Base-by-base conservation (phyloP, 2,329 filamentous ascomycete species). In the Cordyceps javanica region DNA sequence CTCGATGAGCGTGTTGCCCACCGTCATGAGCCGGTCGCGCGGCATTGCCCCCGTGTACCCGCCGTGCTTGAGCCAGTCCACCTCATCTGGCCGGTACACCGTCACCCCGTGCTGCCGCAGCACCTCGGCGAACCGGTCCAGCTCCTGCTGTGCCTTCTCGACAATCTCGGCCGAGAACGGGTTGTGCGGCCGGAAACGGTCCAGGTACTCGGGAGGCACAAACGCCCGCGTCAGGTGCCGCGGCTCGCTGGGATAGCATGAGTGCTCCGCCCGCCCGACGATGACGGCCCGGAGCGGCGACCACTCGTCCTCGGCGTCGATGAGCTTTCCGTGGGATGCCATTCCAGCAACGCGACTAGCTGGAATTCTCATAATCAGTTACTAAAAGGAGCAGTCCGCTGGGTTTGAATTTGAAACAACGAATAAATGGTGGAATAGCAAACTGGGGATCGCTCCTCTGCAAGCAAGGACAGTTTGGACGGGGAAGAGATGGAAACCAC, bases 31-130 rank as follows among this genome's bases (percentile, higher is more conserved):
- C n/a, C 65, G 63, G 56, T 71, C 69, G 11, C 68, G 64, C 6
- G 68, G 68, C 68, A 71, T 71, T 21, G 68, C 63, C 5, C 68
- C 68, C 0, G 68, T 70, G 58, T 71, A 71, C 30, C 67, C 66
- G 55, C 62, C 62, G 55, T 64, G 59, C 52, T 65, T 63, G 16
- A 57, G 26, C 65, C 65, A 67, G 57, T 65, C 55, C 19, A 64
- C 59, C 41, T 55, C 52, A 5, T 59, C 51, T 2, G 65, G 65
- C 13, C 66, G 61, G 53, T 68, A 64, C 28, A 69, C 65, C 3
- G 58, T 60, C 25, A 66, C 57, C 2, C 66, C 66, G 16, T 64
- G 55, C 8, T 55, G 28, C 45, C 63, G 55, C 32, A 67, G 59
- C 30, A 67, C 61, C 0, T 58, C 50, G 7, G 63, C 65, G 23